Evolutionary conservation across 768 basidiomycete genomes (phyloP), one percentile per base, ranked within the genome.

Genomic region (Termitomyces titanicus): DNA sequence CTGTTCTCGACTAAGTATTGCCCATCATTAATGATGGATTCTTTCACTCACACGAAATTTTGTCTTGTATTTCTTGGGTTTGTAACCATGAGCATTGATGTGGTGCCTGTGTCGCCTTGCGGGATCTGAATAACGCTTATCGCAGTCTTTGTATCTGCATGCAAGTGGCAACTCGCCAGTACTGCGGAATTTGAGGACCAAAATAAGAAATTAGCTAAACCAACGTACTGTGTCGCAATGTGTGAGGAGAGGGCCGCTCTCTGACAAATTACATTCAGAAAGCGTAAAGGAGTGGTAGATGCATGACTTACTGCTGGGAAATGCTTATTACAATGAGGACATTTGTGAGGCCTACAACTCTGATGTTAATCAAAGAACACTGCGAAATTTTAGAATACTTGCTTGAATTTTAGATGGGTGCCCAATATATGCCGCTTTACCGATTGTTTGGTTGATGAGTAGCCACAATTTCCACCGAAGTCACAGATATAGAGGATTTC

Each of bases 341-440:
- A 57, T 37, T 54, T 22, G 47, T 38, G 56, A 43, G 42, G 48
- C 48, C 53, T 55, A 33, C 27, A 39, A 50, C 47, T 34, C 24
- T 45, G 25, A 54, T 38, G 43, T 49, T 6, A 34, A 57, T 40
- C n/a, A 34, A 39, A 33, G 40, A n/a, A 31, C 35, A 17, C n/a
- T 5, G 7, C 4, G 20, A 11, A 15, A 20, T 25, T n/a, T 25
- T 11, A 56, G 39, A 17, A 20, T n/a, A 63, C 82, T 56, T 57
- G 83, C 86, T 81, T 83, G 61, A 81, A 74, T 48, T 79, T 74
- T 44, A 88, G 65, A 63, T 88, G 86, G 13, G 79, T 81, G 9
- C 80, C 80, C 66, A 84, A 77, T 45, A 88, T 75, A 65, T 88
- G 86, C 25, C 86, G 77, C 66, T 86, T 86, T 55, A 88, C 82